These are phyloP conservation scores for Poa pratensis DNA, from an alignment of 176 grass and related monocot genomes.

Conservation along the genomic window DNA sequence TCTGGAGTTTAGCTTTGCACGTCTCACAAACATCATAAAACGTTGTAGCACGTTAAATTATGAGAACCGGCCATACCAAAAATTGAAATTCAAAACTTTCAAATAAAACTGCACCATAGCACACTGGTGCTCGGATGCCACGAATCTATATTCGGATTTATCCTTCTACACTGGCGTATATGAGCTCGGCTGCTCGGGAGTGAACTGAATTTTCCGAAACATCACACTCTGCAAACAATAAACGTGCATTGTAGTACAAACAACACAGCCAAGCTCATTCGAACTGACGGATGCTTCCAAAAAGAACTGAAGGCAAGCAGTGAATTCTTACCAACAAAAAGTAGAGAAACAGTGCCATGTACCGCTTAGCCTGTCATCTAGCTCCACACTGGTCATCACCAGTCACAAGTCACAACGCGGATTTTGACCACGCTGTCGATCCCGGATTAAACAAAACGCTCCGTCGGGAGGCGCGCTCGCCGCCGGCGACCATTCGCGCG, in stretches of 20 bases:
- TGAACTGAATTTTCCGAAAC: neutral
- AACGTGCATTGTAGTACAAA: neutral
- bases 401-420: neutral
- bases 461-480: neutral
- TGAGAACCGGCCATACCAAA: too few relatives aligned
- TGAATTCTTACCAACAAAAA: neutral
- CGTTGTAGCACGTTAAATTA: too few relatives aligned
- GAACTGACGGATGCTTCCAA: neutral
- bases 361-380: neutral
- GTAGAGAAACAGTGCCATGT: neutral
- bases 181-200: too few relatives aligned
- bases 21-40: too few relatives aligned
- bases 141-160: too few relatives aligned
- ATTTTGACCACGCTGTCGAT: neutral
- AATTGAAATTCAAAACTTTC: too few relatives aligned
- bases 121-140: too few relatives aligned
- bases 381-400: neutral
- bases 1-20: too few relatives aligned
- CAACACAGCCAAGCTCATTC: neutral
- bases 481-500: neutral
- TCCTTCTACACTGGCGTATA: too few relatives aligned
- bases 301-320: neutral
- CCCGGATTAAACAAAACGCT: neutral
- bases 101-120: too few relatives aligned
- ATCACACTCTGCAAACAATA: neutral